A percentile compares a stretch with the other conserved stretches of the same genome.
Conservation (phyloP, 192 early-diverging fungal genomes). For the Rhizophagus sp. region DNA sequence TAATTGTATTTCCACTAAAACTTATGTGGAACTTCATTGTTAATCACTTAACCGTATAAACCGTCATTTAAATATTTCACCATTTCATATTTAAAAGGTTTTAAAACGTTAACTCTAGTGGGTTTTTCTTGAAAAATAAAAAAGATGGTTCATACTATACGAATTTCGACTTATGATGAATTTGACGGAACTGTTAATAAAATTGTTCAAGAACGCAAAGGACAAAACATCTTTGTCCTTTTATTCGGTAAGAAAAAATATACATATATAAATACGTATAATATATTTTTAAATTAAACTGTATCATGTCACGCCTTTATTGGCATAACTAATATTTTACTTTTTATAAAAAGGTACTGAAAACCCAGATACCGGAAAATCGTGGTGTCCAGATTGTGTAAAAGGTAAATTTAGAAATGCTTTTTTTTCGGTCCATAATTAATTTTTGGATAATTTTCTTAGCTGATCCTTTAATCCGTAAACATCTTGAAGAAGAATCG, state of each 20-base stretch:
- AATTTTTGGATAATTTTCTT: neutral
- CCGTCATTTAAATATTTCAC: too few species aligned
- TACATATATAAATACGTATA: too few species aligned
- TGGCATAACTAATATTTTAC: too few species aligned
- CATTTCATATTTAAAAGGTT: too few species aligned
- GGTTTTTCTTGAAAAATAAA: neutral
- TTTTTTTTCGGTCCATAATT: neutral
- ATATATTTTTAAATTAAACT: too few species aligned
- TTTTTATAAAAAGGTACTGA: neutral
- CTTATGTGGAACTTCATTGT: too few species aligned
- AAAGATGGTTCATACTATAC: neutral
- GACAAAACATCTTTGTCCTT: neutral
- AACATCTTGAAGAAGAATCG: neutral
- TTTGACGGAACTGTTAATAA: neutral
- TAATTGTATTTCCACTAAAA: too few species aligned
- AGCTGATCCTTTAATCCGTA: slow-evolving; percentile 21
- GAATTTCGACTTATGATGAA: neutral
- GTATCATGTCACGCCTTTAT: too few species aligned
- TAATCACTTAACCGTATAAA: too few species aligned
- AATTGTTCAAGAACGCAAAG: neutral
- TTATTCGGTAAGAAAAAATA: neutral
- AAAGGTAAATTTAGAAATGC: slow-evolving; percentile 14
- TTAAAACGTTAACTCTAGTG: too few species aligned
- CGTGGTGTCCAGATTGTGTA: slow-evolving; percentile 50
- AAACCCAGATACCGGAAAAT: slow-evolving; percentile 43